Evolutionary conservation across 2,329 filamentous ascomycete genomes (phyloP).

Genomic region (Talaromyces verruculosus): DNA sequence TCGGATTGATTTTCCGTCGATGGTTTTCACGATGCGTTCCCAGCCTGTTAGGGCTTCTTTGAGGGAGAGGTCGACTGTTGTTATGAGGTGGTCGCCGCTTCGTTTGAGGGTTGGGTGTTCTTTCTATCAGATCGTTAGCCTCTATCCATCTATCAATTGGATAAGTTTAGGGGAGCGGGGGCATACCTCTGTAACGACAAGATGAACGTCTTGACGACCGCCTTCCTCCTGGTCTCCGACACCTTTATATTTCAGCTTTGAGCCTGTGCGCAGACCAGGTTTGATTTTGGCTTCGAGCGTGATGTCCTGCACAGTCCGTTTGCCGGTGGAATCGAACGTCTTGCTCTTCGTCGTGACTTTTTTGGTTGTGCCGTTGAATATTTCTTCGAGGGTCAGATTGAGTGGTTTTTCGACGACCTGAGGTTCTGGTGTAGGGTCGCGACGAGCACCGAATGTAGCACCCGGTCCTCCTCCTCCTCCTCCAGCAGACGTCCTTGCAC

Average conservation of each 20-base stretch:
- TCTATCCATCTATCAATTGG: neutral
- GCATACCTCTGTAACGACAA: constrained; percentile 88
- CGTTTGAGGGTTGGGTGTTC: constrained; percentile 79
- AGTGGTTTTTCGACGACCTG: constrained; percentile 86
- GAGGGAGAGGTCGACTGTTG: constrained; percentile 75
- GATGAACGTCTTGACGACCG: constrained; percentile 91
- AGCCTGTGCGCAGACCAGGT: constrained; percentile 90
- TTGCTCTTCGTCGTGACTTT: constrained; percentile 99
- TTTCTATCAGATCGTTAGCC: constrained; percentile 60
- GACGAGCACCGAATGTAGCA: constrained; percentile 33
- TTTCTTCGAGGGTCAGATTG: constrained; percentile 78
- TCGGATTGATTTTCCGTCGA: constrained; percentile 82
- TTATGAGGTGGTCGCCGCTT: constrained; percentile 81
- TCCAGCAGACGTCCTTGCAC: constrained; percentile 32
- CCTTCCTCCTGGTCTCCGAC: constrained; percentile 98
- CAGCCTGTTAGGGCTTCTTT: constrained; percentile 96
- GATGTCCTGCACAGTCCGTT: constrained; percentile 82
- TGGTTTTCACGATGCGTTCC: constrained; percentile 86
- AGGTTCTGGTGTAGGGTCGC: constrained; percentile 70
- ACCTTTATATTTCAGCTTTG: constrained; percentile 96
- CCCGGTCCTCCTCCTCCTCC: constrained; percentile 27
- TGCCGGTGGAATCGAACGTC: constrained; percentile 80
- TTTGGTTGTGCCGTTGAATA: constrained; percentile 84
- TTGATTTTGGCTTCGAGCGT: constrained; percentile 95
- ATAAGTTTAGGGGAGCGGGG: constrained; percentile 25